These are phyloP conservation scores for Cryptococcus wingfieldii DNA, from an alignment of 1,284 basidiomycete genomes.

Conservation along the genomic window DNA sequence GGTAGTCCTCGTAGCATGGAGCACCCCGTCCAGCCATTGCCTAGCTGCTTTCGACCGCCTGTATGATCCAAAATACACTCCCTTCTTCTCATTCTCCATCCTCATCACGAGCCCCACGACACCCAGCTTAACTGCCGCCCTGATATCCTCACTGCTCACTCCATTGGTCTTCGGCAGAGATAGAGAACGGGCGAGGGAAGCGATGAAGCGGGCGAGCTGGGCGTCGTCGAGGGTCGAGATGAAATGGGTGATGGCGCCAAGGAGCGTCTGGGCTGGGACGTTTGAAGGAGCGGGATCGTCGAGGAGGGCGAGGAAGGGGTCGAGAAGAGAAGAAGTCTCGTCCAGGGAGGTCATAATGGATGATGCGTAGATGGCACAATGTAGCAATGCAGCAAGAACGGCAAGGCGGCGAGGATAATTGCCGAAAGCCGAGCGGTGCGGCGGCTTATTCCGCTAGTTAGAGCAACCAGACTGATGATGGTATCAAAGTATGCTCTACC, in stretches of 20 bases:
- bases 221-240: slow-evolving; percentile 20
- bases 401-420: background rate
- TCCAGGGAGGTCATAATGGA: background rate
- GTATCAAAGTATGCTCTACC: too few species aligned
- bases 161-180: slow-evolving; percentile 16
- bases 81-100: slow-evolving; percentile 7
- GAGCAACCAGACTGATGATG: too few species aligned
- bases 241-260: slow-evolving; percentile 40
- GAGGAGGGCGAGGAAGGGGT: slow-evolving; percentile 25
- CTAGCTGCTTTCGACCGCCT: background rate
- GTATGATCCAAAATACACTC: slow-evolving; percentile 11
- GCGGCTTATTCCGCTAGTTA: too few species aligned
- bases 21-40: slow-evolving; percentile 7
- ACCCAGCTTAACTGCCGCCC: slow-evolving; percentile 15
- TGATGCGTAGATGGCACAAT: background rate
- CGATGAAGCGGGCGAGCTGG: slow-evolving; percentile 19
- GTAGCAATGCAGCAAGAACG: background rate
- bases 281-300: slow-evolving; percentile 13
- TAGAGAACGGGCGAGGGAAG: slow-evolving; percentile 20
- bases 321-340: slow-evolving; percentile 11
- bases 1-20: background rate
- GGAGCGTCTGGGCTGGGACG: slow-evolving; percentile 29
- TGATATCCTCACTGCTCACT: background rate
- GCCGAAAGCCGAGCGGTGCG: too few species aligned
- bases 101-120: slow-evolving; percentile 8